Percentiles rank a stretch among this genome's conserved stretches.
Conservation (phyloP, 106 monocot species). For the Phalaenopsis aphrodite region DNA sequence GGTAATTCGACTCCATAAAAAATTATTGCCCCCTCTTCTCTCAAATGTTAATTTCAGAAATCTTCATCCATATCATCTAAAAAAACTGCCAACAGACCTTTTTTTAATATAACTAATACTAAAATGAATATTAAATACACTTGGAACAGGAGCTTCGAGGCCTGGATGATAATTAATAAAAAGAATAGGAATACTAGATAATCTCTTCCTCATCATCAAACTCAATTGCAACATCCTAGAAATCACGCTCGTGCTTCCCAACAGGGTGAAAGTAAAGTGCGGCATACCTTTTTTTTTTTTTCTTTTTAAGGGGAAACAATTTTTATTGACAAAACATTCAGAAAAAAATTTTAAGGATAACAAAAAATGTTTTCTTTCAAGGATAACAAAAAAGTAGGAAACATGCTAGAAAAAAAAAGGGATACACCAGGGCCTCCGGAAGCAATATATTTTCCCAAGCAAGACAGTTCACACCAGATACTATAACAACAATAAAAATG, state of each 20-base stretch:
- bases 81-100: no score
- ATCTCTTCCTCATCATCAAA: no score
- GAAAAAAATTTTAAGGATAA: background rate
- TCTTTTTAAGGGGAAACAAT: background rate
- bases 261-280: background rate
- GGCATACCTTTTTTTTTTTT: background rate
- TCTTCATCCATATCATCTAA: background rate
- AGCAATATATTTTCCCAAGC: background rate
- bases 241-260: background rate
- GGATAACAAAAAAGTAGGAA: background rate
- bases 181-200: background rate
- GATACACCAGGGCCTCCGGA: no score
- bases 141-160: background rate
- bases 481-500: slow-evolving; percentile 1
- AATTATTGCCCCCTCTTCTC: background rate
- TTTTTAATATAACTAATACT: background rate
- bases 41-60: background rate
- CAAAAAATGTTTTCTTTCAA: background rate
- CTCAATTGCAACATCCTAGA: background rate
- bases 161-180: background rate
- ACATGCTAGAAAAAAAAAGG: background rate
- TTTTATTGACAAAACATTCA: background rate
- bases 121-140: background rate
- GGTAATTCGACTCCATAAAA: no score
- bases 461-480: background rate